Base-by-base conservation (phyloP, 495 filamentous ascomycete genomes). In the Lepidopterella palustris region DNA sequence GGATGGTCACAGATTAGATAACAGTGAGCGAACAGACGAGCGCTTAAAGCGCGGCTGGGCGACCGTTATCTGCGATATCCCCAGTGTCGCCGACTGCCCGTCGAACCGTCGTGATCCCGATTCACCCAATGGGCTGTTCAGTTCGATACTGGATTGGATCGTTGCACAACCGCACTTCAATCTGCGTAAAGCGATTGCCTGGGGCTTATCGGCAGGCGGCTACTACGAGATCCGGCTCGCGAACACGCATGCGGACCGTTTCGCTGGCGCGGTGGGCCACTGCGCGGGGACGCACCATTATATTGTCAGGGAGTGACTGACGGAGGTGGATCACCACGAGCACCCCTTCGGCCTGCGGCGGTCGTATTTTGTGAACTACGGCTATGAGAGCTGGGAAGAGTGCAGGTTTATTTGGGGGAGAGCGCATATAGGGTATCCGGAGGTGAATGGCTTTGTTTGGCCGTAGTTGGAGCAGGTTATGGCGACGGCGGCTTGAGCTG, bases 1-100 rank as follows among this genome's bases (percentile, higher is more conserved):
- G n/a, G 88, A 92, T 62, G 87, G 87, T 4, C 88, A 90, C 64
- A 69, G 87, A 10, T 84, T 86, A 0, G 88, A 92, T 67, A 88
- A 89, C 74, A 87, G 83, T 24, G 51, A 73, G 58, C 80, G 87
- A 1, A 82, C 77, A 42, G 76, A 86, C 21, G 85, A 87, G 72
- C 85, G 67, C 45, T 62, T 72, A 21, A 68, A 74, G n/a, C 81
- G 85, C 51, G 86, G 85, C 4, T 89, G 85, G 85, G 87, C 76
- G 2, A 70, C 72, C 3, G 78, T 92, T 5, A 77, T 87, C 55
- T 78, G 79, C 27, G 88, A 90, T 68, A 88, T 90, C 57, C 88
- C 87, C 0, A 87, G 88, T 0, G 89, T 87, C 0, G 87, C 84
- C 1, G 87, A 90, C 63, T 88, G 80, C 60, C 87, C 87, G 0